A percentile compares a stretch with the other conserved stretches of the same genome.
These are phyloP conservation scores for Bruguiera hainesii DNA, from an alignment of 441 rosid genomes.

Conservation along the genomic window DNA sequence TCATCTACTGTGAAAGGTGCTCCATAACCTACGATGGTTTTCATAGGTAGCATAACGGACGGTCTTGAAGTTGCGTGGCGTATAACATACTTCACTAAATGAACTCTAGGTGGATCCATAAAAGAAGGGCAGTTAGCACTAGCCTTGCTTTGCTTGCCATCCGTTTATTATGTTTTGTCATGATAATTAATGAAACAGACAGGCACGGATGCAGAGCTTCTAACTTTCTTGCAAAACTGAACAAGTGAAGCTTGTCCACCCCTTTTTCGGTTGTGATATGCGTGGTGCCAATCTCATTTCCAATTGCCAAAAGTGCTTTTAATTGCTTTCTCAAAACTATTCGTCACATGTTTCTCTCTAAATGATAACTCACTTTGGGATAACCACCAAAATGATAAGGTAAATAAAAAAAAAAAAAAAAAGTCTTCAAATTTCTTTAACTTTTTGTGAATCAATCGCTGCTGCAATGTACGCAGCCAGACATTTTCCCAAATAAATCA, in stretches of 20 bases:
- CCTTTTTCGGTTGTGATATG: slow-evolving; percentile 21
- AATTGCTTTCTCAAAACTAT: not conserved
- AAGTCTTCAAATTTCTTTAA: not conserved
- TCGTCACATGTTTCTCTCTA: slow-evolving; percentile 16
- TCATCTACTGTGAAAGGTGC: too few relatives aligned
- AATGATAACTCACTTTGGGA: not conserved
- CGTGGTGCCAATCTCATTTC: slow-evolving; percentile 19
- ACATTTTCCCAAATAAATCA: not conserved
- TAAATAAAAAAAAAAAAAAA: not conserved
- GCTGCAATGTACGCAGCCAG: too few relatives aligned
- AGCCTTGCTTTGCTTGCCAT: not conserved
- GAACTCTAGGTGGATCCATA: slow-evolving; percentile 9
- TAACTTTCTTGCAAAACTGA: slow-evolving; percentile 30
- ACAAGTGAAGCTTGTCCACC: slow-evolving; percentile 35
- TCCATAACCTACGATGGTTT: not conserved
- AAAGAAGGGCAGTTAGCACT: slow-evolving; percentile 16
- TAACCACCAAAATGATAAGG: too few relatives aligned
- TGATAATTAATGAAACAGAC: slow-evolving; percentile 24
- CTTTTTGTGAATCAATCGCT: too few relatives aligned
- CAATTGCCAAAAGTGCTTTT: not conserved
- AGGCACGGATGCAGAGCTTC: slow-evolving; percentile 11
- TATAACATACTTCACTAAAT: slow-evolving; percentile 18
- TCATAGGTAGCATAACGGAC: not conserved
- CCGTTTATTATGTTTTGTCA: slow-evolving; percentile 12
- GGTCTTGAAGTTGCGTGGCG: slow-evolving; percentile 1